Base-by-base conservation (phyloP, 805 yeast genomes). In the Metschnikowia picachoensis region DNA sequence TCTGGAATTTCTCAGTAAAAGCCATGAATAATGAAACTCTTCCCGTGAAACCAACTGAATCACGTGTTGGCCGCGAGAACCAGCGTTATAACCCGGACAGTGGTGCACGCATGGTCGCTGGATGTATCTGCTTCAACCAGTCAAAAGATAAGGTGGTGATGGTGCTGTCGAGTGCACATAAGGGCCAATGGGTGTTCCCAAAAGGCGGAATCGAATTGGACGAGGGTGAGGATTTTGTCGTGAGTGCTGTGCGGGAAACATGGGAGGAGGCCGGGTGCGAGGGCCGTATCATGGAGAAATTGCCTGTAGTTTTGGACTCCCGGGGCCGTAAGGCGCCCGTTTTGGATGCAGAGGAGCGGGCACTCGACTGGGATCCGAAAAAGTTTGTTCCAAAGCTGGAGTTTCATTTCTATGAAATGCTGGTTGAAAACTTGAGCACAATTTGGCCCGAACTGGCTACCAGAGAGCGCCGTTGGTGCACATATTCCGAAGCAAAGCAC, bases 221-320 rank as follows among this genome's bases (percentile, higher is more conserved):
- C 64, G 99, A 88, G 64, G 65, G 68, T 4, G 76, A 70, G 35
- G 74, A 70, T 48, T 70, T 53, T 43, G 64, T 61, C 8, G 61
- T 67, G 4, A 68, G 87, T 5, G 97, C 97, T 0, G 70, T 76
- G 14, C 73, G 99, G 48, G 99, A 94, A 61, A 87, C 96, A 0
- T 94, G 99, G 99, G 99, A 94, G 64, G 99, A 94, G 67, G 94
- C 96, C 0, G 99, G 99, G 0, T 87, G 87, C 20, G 77, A 76
- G 31, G 96, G 97, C 8, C 67, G 62, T 14, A 73, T 90, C 4
- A 57, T 71, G 4, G 56, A 60, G 35, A 72, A 73, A 48, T 67
- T 92, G 35, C 95, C 92, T 0, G 70, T 78, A 0, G 83, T 87
- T 25, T 77, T 76, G 39, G 97, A 91, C 50, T 59, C 63, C 37